Evolutionary conservation across 257 asterid species (phyloP), one percentile per base, ranked within the genome.

Genomic region (Nemophila menziesii): DNA sequence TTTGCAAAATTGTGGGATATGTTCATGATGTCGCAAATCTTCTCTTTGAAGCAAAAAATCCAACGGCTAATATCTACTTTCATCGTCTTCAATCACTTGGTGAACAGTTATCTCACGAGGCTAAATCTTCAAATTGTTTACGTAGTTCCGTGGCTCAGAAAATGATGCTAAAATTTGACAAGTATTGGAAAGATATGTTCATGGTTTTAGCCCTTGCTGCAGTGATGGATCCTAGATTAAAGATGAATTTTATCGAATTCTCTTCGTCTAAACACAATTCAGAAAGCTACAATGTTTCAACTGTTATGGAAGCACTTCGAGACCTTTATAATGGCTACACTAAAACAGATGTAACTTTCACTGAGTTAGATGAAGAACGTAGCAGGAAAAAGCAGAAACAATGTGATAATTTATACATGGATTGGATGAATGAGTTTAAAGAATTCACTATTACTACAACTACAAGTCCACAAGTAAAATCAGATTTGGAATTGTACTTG

Each of bases 161-260:
- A 14, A 46, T 60, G 67, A 49, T 49, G 41, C 53, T 43, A 41
- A 45, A 43, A 24, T 34, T 60, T 9, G 48, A 36, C 23, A 39
- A 29, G 33, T 54, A 54, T 22, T 59, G 63, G 67, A 56, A 41
- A 23, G 16, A 37, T 13, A 44, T 44, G 46, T 60, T 47, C 41
- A 24, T 47, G 49, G 51, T 55, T 9, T 41, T 65, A 56, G 45
- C 68, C 20, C 6, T 65, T 24, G 60, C 58, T 36, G 27, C 60
- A 1, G 45, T 60, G 9, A 44, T 65, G 64, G 72, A 65, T 50
- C 68, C 72, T 7, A 44, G 68, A 6, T 60, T 46, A 33, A 60
- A 65, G 44, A 57, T 60, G 63, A 52, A 33, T 29, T 59, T 52
- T 46, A 38, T 54, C 16, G 56, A 59, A n/a, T 24, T 38, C 16